Base-by-base conservation (phyloP, 2,329 filamentous ascomycete genomes). In the Amauroascus verrucosus region DNA sequence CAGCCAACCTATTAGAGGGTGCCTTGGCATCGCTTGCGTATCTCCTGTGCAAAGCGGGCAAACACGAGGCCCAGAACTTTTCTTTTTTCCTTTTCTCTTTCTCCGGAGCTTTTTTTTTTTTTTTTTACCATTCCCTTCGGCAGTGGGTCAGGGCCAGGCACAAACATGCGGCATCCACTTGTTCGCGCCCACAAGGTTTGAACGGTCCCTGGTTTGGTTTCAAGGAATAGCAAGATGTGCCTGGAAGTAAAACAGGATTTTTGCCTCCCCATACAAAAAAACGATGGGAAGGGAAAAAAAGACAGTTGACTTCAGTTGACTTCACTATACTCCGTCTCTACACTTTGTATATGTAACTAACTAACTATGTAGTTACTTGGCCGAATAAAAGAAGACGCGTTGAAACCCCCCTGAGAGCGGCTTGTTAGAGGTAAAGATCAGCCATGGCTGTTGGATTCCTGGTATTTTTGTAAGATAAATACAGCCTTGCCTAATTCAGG, bases 141-240 rank as follows among this genome's bases (percentile, higher is more conserved):
- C 20, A 2, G 18, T 41, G 46, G 47, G 47, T 33, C 22, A 33
- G 33, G 48, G 41, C 37, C 46, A 49, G 46, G 46, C 46, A 49
- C 46, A 38, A 38, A 49, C 33, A 24, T 5, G 18, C 26, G 13
- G 8, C 20, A 20, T 24, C 46, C 46, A 49, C 46, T 40, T 20
- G 24, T 49, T 49, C 14, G 3, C n/a, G n/a, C 1, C n/a, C 22
- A 6, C 32, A 49, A 26, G 32, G 46, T 38, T 49, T 38, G 46
- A n/a, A 6, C 6, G 22, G 14, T 30, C 41, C 14, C 6, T 43
- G 40, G 40, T 22, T 35, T 38, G n/a, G n/a, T 40, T 20, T 43
- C 40, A 26, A 22, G 37, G 37, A 16, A 6, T 6, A 20, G n/a
- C 5, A 13, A 9, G 5, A n/a, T 6, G 41, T 30, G 16, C 38